These are phyloP conservation scores for Trichoderma hamatum DNA, from an alignment of 2,329 filamentous ascomycete species.

Conservation along the genomic window DNA sequence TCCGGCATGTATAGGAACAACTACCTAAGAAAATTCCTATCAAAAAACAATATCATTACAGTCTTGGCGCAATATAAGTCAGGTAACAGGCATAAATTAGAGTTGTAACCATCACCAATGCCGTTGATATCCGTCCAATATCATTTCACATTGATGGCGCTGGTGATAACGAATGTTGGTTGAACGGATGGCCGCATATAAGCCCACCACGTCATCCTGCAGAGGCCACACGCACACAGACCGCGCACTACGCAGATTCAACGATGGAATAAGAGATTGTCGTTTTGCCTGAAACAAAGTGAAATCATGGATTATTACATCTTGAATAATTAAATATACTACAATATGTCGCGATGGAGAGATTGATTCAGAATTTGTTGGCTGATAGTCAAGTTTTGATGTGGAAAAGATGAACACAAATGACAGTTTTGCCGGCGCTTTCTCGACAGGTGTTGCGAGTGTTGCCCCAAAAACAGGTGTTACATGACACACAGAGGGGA, in stretches of 20 bases:
- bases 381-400: background rate
- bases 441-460: background rate
- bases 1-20: background rate
- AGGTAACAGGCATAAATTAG: background rate
- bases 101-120: background rate
- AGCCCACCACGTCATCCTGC: background rate
- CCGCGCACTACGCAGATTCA: background rate
- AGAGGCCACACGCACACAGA: background rate
- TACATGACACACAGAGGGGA: background rate
- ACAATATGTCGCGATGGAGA: background rate
- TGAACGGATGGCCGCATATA: background rate
- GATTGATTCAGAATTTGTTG: background rate
- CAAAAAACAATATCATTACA: background rate
- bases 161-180: background rate
- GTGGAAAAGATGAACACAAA: background rate
- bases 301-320: constrained; percentile 19
- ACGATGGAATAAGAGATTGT: background rate
- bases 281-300: constrained; percentile 6
- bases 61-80: background rate
- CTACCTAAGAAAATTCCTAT: background rate
- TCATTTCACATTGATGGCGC: background rate
- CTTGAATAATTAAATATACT: no score
- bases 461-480: background rate
- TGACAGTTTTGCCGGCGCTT: background rate
- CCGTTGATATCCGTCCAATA: background rate